A percentile compares a stretch with the other conserved stretches of the same genome.
Conservation (phyloP, 78 protist species). For the Bigelowiella natans region DNA sequence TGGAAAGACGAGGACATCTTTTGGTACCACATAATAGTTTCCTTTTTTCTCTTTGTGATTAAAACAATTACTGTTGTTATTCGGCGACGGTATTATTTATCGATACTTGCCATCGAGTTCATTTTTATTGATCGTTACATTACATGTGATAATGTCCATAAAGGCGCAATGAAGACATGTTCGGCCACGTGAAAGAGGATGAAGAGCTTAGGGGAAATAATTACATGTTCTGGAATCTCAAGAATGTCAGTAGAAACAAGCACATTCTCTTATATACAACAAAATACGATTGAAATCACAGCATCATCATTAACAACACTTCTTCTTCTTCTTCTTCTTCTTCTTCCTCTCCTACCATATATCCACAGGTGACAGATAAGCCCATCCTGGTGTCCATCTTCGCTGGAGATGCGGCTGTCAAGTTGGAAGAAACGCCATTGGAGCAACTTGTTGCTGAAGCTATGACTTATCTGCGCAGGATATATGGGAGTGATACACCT, state of each 20-base stretch:
- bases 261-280: not conserved
- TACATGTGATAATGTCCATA: not conserved
- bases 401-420: constrained; percentile 12
- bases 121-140: no score
- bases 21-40: not conserved
- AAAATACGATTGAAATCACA: no score
- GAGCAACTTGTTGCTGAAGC: not conserved
- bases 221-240: not conserved
- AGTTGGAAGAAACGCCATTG: not conserved
- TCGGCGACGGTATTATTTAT: no score
- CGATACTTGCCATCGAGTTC: no score
- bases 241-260: not conserved
- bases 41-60: no score
- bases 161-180: not conserved
- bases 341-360: no score
- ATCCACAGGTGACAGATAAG: not conserved
- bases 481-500: not conserved
- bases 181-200: not conserved
- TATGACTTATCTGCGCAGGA: not conserved
- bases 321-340: no score
- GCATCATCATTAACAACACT: no score
- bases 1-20: not conserved
- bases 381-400: constrained; percentile 16
- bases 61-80: no score
- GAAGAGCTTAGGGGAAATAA: not conserved